Base-by-base conservation (phyloP, 306 rosid species). In the Cajanus cajan region DNA sequence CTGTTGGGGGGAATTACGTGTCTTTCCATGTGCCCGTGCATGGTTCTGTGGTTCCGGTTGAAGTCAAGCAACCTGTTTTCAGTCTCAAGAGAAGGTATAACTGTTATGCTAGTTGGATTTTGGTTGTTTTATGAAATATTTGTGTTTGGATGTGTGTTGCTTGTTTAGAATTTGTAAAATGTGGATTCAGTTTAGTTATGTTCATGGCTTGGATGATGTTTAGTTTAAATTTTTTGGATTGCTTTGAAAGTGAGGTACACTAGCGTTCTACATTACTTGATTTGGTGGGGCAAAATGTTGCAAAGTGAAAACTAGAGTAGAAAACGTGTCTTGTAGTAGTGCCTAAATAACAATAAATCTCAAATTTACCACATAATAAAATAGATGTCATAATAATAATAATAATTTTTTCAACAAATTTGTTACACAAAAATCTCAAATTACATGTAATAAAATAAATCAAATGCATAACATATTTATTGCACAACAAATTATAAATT, bases 1-100 rank as follows among this genome's bases (percentile, higher is more conserved):
- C 94, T 55, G 90, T 90, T 74, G 91, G 87, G 18, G 98, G 96
- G 51, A 90, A 80, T 73, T 95, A 89, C 75, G 87, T 78, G n/a
- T 68, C 94, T 36, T 96, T 90, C 54, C 97, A 88, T 87, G 91
- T 92, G 68, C 92, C 94, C 0, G 87, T 86, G 21, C 90, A 85
- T 2, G 83, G 57, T 41, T 64, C 84, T n/a, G 33, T 47, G 51
- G 81, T 50, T 67, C 84, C 89, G 2, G 85, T 82, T 5, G 88
- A 86, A 44, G 88, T 82, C 61, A 97, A 88, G 5, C 83, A 71
- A n/a, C 88, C 93, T 0, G 86, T 80, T 86, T 84, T 69, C 89
- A 82, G 52, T 82, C 83, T 65, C 92, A 80, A 76, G 93, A 86
- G 69, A 84, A 79, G 99, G 99, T 96, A 66, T 81, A 77, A 41